Conservation (phyloP, 192 early-diverging fungal species). For the Phycomyces blakesleeanus region DNA sequence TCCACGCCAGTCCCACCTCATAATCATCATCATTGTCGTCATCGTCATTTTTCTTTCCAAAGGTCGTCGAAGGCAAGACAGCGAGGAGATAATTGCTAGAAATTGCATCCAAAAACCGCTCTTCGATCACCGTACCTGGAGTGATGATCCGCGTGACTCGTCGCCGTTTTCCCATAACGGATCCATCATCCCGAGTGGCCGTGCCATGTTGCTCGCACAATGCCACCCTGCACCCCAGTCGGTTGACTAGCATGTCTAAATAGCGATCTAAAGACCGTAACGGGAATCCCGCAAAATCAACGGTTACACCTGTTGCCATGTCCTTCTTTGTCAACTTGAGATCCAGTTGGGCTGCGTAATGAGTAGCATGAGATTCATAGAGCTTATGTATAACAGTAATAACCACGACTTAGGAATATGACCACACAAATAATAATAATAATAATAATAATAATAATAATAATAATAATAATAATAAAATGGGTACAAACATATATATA, state of each 20-base stretch:
- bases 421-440: not conserved
- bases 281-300: constrained; percentile 74
- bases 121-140: constrained; percentile 82
- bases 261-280: constrained; percentile 57
- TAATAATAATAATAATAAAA: constrained; percentile 4
- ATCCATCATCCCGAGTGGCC: constrained; percentile 33
- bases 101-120: constrained; percentile 56
- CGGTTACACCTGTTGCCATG: constrained; percentile 45
- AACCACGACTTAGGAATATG: not conserved
- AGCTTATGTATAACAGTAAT: constrained; percentile 32
- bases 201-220: constrained; percentile 64
- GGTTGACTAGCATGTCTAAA: constrained; percentile 60
- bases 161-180: constrained; percentile 53
- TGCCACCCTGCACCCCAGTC: constrained; percentile 57
- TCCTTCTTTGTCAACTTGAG: constrained; percentile 68
- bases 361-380: constrained; percentile 69
- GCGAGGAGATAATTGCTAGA: constrained; percentile 78
- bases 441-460: not conserved
- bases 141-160: constrained; percentile 78
- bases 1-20: constrained; percentile 76
- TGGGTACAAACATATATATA: not conserved
- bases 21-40: not conserved
- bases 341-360: constrained; percentile 61
- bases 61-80: constrained; percentile 37
- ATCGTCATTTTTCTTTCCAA: not conserved